Percentiles rank a stretch among this genome's conserved stretches.
These are phyloP conservation scores for Tubosaeta sp. DNA, from an alignment of 768 basidiomycete species.

Conservation along the genomic window DNA sequence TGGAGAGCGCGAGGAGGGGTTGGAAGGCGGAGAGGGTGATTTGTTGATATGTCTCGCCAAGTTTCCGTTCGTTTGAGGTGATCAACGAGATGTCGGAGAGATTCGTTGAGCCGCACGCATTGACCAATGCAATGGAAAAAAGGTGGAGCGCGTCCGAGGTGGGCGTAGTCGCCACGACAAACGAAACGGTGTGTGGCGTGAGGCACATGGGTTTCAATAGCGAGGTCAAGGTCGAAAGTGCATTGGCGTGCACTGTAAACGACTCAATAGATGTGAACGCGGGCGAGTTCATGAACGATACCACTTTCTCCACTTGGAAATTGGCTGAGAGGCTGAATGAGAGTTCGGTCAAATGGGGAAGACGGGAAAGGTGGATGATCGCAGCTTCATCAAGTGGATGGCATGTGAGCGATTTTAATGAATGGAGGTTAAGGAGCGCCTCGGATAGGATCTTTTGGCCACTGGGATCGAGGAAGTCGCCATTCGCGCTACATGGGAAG, in stretches of 20 bases:
- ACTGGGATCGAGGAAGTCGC: slow-evolving; percentile 4
- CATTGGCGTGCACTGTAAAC: slow-evolving; percentile 7
- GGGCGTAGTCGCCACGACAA: slow-evolving; percentile 9
- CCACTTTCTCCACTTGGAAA: slow-evolving; percentile 14
- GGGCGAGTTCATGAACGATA: slow-evolving; percentile 7
- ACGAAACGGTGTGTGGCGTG: slow-evolving; percentile 12
- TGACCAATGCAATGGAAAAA: slow-evolving; percentile 18
- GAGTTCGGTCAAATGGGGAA: slow-evolving; percentile 15
- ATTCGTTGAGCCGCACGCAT: slow-evolving; percentile 7
- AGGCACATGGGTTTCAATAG: slow-evolving; percentile 18
- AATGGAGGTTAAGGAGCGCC: slow-evolving; percentile 14
- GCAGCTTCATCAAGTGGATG: slow-evolving; percentile 18
- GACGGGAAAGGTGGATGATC: slow-evolving; percentile 21
- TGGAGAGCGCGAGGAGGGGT: slow-evolving; percentile 14
- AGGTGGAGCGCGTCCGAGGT: slow-evolving; percentile 17
- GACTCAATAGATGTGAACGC: slow-evolving; percentile 12
- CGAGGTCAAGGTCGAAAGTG: slow-evolving; percentile 17
- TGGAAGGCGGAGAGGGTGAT: slow-evolving; percentile 15
- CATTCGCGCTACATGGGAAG: too few species aligned
- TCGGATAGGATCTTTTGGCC: slow-evolving; percentile 21
- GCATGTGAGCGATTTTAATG: slow-evolving; percentile 16
- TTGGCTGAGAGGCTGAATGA: slow-evolving; percentile 12
- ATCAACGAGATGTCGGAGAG: slow-evolving; percentile 10
- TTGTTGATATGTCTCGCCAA: not conserved
- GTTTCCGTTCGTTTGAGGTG: slow-evolving; percentile 1